A percentile compares a stretch with the other conserved stretches of the same genome.
Conservation (phyloP, 2,329 filamentous ascomycete species). For the Fusarium anguioides region DNA sequence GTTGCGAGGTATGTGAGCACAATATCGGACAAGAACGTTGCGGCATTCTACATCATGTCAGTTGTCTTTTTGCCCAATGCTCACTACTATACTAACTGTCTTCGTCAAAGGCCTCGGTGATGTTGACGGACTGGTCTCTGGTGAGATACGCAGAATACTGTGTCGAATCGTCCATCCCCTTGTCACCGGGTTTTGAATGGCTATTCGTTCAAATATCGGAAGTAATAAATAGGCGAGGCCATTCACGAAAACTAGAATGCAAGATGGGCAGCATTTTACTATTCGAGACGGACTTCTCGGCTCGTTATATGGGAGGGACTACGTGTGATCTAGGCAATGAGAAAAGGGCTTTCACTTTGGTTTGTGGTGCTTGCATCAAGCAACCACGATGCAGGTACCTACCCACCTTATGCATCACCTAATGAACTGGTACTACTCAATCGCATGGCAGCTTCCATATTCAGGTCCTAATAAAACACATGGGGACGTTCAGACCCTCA, state of each 20-base stretch:
- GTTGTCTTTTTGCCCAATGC: not conserved
- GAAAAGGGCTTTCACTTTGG: not conserved
- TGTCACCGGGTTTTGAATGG: not conserved
- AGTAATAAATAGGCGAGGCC: not conserved
- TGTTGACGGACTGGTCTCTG: not conserved
- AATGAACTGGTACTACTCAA: not conserved
- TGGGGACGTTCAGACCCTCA: not conserved
- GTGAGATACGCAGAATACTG: not conserved
- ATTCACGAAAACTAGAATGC: not conserved
- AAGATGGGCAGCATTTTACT: not conserved
- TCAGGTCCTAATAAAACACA: not conserved
- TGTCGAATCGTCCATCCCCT: constrained; percentile 21
- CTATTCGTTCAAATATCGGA: not conserved
- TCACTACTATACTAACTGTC: constrained; percentile 25
- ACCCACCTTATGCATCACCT: not conserved
- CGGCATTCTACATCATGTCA: constrained; percentile 54
- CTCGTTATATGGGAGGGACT: not conserved
- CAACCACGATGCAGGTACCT: not conserved
- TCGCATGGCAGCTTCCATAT: not conserved
- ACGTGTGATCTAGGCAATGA: too few relatives aligned
- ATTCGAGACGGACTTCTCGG: not conserved
- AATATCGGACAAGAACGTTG: constrained; percentile 58
- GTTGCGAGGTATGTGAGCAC: constrained; percentile 58
- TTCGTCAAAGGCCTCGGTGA: constrained; percentile 38
- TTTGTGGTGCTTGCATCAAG: not conserved